Base-by-base conservation (phyloP, 192 early-diverging fungal species). In the Gamsiella multidivaricata region DNA sequence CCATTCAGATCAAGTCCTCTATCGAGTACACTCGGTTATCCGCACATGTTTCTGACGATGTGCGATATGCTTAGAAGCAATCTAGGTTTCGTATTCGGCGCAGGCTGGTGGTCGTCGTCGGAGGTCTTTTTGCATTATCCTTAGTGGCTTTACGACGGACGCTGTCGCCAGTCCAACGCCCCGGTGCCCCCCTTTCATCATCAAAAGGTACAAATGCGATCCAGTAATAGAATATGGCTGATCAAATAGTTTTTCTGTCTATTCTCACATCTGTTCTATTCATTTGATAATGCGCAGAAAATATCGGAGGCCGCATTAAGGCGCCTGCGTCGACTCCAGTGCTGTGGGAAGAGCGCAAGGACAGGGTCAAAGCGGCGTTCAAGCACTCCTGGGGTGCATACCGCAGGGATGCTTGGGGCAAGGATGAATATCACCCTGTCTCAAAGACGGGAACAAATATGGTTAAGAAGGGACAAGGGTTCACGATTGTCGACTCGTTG, bases 381-480 rank as follows among this genome's bases (percentile, higher is more conserved):
- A 84, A 88, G 36, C 80, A 92, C 56, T 85, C 92, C n/a, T 96
- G 94, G 94, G 80, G 84, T 11, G 92, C 91, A 0, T 98, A 98
- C 54, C 64, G 78, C n/a, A 75, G 76, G 18, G 88, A 94, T 64
- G 92, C 92, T 0, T 95, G 91, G 83, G 94, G 94, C n/a, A 79
- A 69, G 32, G 96, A 98, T 62, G 94, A 97, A 76, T 91, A 96
- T 52, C 83, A 85, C 37, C 95, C 96, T 5, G 58, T 95, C 12
- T 86, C 91, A 3, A 86, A 86, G 41, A 46, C 41, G 6, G 94
- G 94, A 9, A 70, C 76, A 15, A 90, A 94, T 54, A 88, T 93
- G 85, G 79, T 90, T 6, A 36, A 11, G 8, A 53, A 65, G 0
- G 92, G 94, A 22, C 54, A 69, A 15, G 82, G 86, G 43, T 86